These are phyloP conservation scores for Radiomyces spectabilis DNA, from an alignment of 192 early-diverging fungal genomes.

Conservation along the genomic window DNA sequence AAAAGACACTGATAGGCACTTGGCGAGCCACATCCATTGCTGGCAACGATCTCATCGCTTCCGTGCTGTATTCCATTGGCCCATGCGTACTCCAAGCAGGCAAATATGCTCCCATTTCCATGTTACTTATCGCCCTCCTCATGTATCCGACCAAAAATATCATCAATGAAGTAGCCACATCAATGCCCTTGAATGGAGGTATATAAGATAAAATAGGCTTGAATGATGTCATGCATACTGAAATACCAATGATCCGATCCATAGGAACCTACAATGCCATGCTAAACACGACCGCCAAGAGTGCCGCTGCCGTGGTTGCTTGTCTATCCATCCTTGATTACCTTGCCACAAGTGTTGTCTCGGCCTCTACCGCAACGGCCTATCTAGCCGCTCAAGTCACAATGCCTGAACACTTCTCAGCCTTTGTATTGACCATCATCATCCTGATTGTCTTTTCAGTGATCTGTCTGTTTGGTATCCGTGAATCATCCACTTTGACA, in stretches of 20 bases:
- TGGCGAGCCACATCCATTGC: slow-evolving; percentile 38
- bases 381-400: slow-evolving; percentile 35
- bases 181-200: slow-evolving; percentile 50
- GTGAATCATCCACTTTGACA: slow-evolving; percentile 41
- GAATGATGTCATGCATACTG: too few relatives aligned
- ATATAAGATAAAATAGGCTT: too few relatives aligned
- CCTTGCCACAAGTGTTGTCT: slow-evolving; percentile 42
- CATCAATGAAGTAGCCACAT: slow-evolving; percentile 42
- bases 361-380: slow-evolving; percentile 41
- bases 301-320: slow-evolving; percentile 39
- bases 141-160: slow-evolving; percentile 44
- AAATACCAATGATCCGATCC: too few relatives aligned
- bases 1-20: slow-evolving; percentile 23
- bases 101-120: slow-evolving; percentile 46
- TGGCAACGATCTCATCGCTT: slow-evolving; percentile 47
- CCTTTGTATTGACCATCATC: slow-evolving; percentile 34
- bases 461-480: slow-evolving; percentile 37
- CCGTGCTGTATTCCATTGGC: slow-evolving; percentile 46
- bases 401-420: slow-evolving; percentile 18
- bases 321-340: slow-evolving; percentile 41
- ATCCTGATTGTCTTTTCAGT: slow-evolving; percentile 39
- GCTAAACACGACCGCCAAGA: slow-evolving; percentile 39
- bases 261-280: slow-evolving; percentile 36
- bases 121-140: slow-evolving; percentile 35
- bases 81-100: slow-evolving; percentile 34